Evolutionary conservation across 208 protist genomes (phyloP).

Genomic region (Porcisia deanei): DNA sequence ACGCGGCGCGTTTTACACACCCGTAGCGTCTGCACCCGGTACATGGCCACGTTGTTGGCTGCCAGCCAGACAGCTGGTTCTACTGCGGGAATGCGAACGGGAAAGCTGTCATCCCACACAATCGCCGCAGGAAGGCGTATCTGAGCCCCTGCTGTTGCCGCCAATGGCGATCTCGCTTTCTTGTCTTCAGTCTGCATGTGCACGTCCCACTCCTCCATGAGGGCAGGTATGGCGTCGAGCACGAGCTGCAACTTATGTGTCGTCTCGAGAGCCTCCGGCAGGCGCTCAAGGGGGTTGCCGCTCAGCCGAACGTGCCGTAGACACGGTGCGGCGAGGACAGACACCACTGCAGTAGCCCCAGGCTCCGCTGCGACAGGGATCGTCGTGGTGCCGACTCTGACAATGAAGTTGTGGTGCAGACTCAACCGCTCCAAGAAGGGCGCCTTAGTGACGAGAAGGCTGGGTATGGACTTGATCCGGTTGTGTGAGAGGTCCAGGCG

Average conservation of each 20-base stretch:
- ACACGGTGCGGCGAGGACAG: slow-evolving; percentile 56
- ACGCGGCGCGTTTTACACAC: slow-evolving; percentile 44
- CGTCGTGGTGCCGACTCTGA: slow-evolving; percentile 34
- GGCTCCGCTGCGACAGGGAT: background rate
- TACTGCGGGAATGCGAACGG: slow-evolving; percentile 34
- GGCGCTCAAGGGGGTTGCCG: slow-evolving; percentile 57
- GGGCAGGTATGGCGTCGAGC: slow-evolving; percentile 63
- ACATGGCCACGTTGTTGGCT: slow-evolving; percentile 40
- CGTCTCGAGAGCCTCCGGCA: slow-evolving; percentile 58
- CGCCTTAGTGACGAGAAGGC: slow-evolving; percentile 25
- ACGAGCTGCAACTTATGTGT: slow-evolving; percentile 60
- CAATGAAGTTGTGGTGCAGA: slow-evolving; percentile 70
- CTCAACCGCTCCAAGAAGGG: slow-evolving; percentile 59
- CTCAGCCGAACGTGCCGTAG: slow-evolving; percentile 70
- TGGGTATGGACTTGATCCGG: slow-evolving; percentile 56
- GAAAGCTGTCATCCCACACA: slow-evolving; percentile 84
- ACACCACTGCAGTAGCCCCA: slow-evolving; percentile 15
- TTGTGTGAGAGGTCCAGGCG: slow-evolving; percentile 80
- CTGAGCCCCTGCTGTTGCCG: background rate
- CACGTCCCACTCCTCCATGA: slow-evolving; percentile 69
- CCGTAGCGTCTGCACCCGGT: slow-evolving; percentile 46
- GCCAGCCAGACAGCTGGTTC: slow-evolving; percentile 55
- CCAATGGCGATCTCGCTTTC: background rate
- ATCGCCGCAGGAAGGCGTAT: slow-evolving; percentile 41
- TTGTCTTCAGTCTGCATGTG: slow-evolving; percentile 14